A percentile compares a stretch with the other conserved stretches of the same genome.
These are phyloP conservation scores for Anisodus tanguticus DNA, from an alignment of 257 asterid species.

Conservation along the genomic window DNA sequence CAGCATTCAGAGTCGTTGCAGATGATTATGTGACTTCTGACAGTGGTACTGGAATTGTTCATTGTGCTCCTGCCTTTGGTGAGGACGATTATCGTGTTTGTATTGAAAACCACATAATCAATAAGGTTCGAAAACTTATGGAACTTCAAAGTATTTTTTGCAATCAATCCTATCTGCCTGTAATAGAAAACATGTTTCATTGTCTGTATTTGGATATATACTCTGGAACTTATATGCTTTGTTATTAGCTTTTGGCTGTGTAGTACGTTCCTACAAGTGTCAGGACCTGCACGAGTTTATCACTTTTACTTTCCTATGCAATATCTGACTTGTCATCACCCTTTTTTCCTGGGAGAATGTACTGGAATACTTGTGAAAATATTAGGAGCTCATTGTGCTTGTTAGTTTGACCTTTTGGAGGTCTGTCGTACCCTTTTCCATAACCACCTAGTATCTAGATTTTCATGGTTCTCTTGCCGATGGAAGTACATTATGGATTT, in stretches of 20 bases:
- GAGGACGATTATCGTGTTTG: conserved; percentile 99
- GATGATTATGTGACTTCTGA: conserved; percentile 88
- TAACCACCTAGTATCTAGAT: neutral
- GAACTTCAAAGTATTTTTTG: neutral
- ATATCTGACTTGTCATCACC: conserved; percentile 16
- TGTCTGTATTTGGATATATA: conserved; percentile 10
- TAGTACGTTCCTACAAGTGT: neutral
- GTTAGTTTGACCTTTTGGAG: neutral
- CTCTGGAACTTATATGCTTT: conserved; percentile 4
- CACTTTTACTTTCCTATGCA: conserved; percentile 14
- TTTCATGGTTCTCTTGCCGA: neutral
- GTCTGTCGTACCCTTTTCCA: conserved; percentile 14
- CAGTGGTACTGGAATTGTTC: conserved; percentile 98
- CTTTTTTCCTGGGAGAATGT: conserved; percentile 11
- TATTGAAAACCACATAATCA: conserved; percentile 66
- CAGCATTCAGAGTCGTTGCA: conserved; percentile 81
- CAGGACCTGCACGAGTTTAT: neutral
- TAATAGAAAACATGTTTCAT: neutral
- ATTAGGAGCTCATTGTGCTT: conserved; percentile 20
- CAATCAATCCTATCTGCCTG: conserved; percentile 17
- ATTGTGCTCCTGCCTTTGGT: conserved; percentile 99
- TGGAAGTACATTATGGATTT: neutral
- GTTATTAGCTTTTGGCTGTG: neutral
- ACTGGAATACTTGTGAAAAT: conserved; percentile 21
- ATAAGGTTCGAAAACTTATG: conserved; percentile 44